Conservation (phyloP, 2,329 filamentous ascomycete genomes). For the Colletotrichum lini region DNA sequence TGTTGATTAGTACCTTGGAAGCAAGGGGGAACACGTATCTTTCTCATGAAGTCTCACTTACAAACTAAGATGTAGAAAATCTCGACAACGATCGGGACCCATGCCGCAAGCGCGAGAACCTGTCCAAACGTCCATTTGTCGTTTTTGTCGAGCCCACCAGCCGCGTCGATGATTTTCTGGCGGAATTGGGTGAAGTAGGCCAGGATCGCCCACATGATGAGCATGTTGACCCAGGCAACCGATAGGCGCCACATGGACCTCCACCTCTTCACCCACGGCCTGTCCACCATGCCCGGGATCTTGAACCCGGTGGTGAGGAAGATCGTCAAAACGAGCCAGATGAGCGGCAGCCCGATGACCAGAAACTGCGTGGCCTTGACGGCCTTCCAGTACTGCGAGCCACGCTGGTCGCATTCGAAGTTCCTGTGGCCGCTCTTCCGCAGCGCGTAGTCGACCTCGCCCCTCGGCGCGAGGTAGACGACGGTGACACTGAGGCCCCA, state of each 20-base stretch:
- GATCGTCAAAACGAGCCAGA: constrained; percentile 24
- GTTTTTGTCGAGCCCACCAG: constrained; percentile 44
- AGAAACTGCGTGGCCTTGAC: constrained; percentile 37
- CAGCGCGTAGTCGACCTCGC: constrained; percentile 26
- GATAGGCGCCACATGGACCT: constrained; percentile 28
- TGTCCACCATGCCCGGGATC: constrained; percentile 32
- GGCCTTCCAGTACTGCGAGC: constrained; percentile 38
- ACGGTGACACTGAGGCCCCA: constrained; percentile 35
- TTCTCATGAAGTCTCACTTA: constrained; percentile 38
- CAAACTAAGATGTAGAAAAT: constrained; percentile 47
- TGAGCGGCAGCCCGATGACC: constrained; percentile 26
- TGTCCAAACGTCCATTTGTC: constrained; percentile 51
- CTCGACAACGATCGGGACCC: constrained; percentile 49
- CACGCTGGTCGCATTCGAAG: constrained; percentile 39
- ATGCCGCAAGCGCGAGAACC: constrained; percentile 49
- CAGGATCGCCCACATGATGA: constrained; percentile 49
- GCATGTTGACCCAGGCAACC: constrained; percentile 38
- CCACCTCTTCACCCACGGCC: constrained; percentile 28
- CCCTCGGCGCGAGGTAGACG: constrained; percentile 32
- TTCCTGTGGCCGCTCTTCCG: constrained; percentile 33
- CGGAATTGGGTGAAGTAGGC: constrained; percentile 48
- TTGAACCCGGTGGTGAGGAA: constrained; percentile 32
- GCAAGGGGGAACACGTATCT: no score
- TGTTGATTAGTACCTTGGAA: background rate
- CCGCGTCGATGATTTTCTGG: constrained; percentile 25